phyloP scores from a whole-genome alignment of 2,329 filamentous ascomycete genomes.

The Sclerotiophoma versabilis region DNA sequence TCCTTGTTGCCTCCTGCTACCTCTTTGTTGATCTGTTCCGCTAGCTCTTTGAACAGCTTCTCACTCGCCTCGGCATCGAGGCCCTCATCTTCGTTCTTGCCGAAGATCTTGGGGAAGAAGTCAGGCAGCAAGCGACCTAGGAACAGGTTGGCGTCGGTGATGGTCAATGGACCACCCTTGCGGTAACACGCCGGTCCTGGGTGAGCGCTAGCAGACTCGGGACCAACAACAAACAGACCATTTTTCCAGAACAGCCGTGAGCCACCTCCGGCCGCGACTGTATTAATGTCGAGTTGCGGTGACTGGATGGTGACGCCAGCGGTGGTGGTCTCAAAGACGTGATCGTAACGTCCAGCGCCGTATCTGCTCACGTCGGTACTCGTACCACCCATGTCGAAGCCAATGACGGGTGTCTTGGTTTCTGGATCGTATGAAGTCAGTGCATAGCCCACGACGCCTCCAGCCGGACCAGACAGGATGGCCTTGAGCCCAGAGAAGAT shows the following conservation, averaged over 20 bases:
- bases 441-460: conserved; percentile 90
- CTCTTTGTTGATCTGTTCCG: conserved; percentile 79
- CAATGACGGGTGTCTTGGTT: conserved; percentile 85
- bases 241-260: conserved; percentile 87
- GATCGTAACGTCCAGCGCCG: conserved; percentile 84
- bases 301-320: conserved; percentile 94
- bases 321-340: conserved; percentile 93
- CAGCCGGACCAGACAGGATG: conserved; percentile 89
- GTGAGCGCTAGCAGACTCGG: conserved; percentile 86
- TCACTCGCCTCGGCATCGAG: conserved; percentile 79
- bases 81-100: conserved; percentile 82
- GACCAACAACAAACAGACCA: conserved; percentile 87
- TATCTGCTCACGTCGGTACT: conserved; percentile 91
- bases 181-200: conserved; percentile 91
- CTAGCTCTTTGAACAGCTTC: conserved; percentile 76
- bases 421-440: conserved; percentile 86
- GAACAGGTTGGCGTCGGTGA: conserved; percentile 92
- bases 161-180: conserved; percentile 85
- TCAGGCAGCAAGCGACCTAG: conserved; percentile 84
- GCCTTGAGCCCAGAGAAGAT: conserved; percentile 85
- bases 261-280: conserved; percentile 88
- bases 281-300: conserved; percentile 93
- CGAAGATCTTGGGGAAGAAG: conserved; percentile 96
- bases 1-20: conserved; percentile 65
- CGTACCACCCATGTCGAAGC: conserved; percentile 95